Evolutionary conservation across 202 grass and related monocot species (phyloP).

Genomic region (Saccharum hybrid): DNA sequence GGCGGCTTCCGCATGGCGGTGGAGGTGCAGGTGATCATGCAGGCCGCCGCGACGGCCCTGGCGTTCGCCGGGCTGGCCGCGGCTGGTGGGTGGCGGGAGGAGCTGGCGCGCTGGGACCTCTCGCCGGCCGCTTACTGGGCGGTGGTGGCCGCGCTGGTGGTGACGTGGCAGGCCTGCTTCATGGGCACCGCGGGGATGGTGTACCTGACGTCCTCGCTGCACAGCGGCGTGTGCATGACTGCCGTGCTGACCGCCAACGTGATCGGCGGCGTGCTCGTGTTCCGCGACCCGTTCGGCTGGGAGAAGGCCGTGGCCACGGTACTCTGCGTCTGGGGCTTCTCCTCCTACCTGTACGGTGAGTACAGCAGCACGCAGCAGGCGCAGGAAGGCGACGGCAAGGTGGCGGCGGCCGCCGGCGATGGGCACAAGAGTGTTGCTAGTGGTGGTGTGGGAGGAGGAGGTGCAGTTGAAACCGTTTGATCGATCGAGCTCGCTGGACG

Average conservation of each 20-base stretch:
- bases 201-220: constrained; percentile 85
- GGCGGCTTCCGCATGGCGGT: constrained; percentile 75
- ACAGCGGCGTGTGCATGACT: constrained; percentile 96
- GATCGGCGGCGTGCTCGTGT: constrained; percentile 73
- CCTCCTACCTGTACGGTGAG: constrained; percentile 87
- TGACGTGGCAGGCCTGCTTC: constrained; percentile 96
- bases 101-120: constrained; percentile 68
- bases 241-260: constrained; percentile 85
- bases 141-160: constrained; percentile 53
- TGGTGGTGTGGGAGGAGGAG: constrained; percentile 28
- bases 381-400: constrained; percentile 43
- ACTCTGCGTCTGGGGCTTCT: constrained; percentile 93
- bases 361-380: constrained; percentile 52
- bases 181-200: constrained; percentile 95
- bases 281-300: constrained; percentile 74
- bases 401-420: constrained; percentile 14
- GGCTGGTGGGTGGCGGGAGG: constrained; percentile 51
- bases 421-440: constrained; percentile 40
- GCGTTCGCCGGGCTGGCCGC: constrained; percentile 55
- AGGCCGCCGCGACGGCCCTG: constrained; percentile 67
- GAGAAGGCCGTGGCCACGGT: constrained; percentile 81
- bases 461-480: constrained; percentile 51
- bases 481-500: not conserved
- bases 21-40: constrained; percentile 95
- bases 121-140: constrained; percentile 66